phyloP scores from a whole-genome alignment of 75 land plant genomes.

The Adiantum capillusveneris region DNA sequence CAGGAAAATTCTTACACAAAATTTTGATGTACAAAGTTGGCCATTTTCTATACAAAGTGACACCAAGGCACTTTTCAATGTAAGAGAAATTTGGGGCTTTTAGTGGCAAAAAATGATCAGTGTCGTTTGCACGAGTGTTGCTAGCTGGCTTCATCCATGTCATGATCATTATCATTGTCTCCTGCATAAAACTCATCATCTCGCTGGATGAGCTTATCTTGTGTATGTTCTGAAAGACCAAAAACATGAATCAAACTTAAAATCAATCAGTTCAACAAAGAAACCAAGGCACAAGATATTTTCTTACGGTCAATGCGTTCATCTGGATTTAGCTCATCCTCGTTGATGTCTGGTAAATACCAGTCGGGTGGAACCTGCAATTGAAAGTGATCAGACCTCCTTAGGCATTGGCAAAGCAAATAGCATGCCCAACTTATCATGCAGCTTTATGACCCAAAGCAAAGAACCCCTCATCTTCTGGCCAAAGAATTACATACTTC shows the following conservation, averaged over 20 bases:
- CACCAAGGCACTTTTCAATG: too few species aligned
- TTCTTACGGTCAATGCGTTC: slow-evolving; percentile 85
- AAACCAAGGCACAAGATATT: too few species aligned
- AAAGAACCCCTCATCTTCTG: too few species aligned
- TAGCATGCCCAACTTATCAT: too few species aligned
- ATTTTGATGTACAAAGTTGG: too few species aligned
- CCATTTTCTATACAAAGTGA: too few species aligned
- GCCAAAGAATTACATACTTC: slow-evolving; percentile 46
- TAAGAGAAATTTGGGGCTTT: too few species aligned
- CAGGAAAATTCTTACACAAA: too few species aligned
- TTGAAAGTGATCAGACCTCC: not conserved
- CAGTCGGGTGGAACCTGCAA: slow-evolving; percentile 92
- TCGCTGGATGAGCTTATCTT: slow-evolving; percentile 89
- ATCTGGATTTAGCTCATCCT: slow-evolving; percentile 87
- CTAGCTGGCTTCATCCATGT: slow-evolving; percentile 41
- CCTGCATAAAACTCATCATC: slow-evolving; percentile 97
- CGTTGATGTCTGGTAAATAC: slow-evolving; percentile 96
- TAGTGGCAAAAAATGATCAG: too few species aligned
- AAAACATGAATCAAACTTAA: not conserved
- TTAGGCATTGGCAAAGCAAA: not conserved
- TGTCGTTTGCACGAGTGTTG: too few species aligned
- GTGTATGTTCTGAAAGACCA: slow-evolving; percentile 58
- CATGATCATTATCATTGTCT: slow-evolving; percentile 86
- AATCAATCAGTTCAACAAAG: not conserved
- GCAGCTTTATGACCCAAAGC: too few species aligned